Base-by-base conservation (phyloP, 345 rosid genomes). In the Rhizophora mangle region DNA sequence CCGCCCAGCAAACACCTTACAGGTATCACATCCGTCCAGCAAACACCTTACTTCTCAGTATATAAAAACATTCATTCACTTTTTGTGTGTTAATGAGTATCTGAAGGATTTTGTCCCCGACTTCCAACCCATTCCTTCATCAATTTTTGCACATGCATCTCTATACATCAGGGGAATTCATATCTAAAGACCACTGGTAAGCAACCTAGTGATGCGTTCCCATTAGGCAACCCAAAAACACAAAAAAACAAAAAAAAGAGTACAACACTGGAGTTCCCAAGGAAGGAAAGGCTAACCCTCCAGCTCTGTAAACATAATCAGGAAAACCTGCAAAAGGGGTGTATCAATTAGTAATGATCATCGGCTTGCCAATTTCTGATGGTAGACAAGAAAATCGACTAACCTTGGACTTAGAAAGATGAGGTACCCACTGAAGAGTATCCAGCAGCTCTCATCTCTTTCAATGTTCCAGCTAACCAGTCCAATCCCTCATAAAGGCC, bases 401-500 rank as follows among this genome's bases (percentile, higher is more conserved):
- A 43, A 43, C 62, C 90, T 85, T 70, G 75, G 62, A 78, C 69
- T 82, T 82, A 91, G 75, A 89, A 88, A 9, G 94, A 79, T 53
- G 90, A 87, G 70, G 96, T 81, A 66, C 95, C 91, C 51, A 81
- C 85, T 0, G 95, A 94, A 63, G 96, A 86, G 85, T 79, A 91
- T 73, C 98, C 98, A 64, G 91, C 89, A 60, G 97, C 96, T 85
- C 69, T 92, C 86, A 88, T 88, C 83, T 90, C 93, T 77, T 90
- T 90, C 57, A 92, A 83, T 2, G 97, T 92, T 63, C 85, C 63
- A 26, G 96, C 76, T 73, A 96, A 81, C 98, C 99, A 92, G 79
- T 92, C 98, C 85, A 92, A 81, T 31, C 99, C 99, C 78, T 96
- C 99, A 8, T 96, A 96, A 20, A 96, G 97, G 20, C 99, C 99